A percentile compares a stretch with the other conserved stretches of the same genome.
Conservation (phyloP, 768 basidiomycete species). For the Thelephora aurantiotincta region DNA sequence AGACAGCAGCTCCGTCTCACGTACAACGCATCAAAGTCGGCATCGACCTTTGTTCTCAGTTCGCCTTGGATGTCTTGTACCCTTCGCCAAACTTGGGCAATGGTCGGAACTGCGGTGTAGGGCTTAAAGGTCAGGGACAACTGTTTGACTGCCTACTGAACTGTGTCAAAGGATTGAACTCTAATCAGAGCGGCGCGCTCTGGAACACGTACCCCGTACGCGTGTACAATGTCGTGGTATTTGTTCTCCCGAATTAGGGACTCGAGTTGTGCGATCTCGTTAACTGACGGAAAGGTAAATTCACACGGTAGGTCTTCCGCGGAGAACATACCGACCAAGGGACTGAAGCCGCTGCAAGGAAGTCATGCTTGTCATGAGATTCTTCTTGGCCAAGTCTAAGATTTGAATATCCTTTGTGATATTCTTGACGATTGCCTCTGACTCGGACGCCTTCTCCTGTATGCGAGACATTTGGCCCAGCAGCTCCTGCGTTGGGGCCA, state of each 20-base stretch:
- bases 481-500: slow-evolving; percentile 46
- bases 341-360: slow-evolving; percentile 83
- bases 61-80: slow-evolving; percentile 76
- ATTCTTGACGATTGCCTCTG: slow-evolving; percentile 87
- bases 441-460: slow-evolving; percentile 92
- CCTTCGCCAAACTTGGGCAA: slow-evolving; percentile 64
- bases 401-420: slow-evolving; percentile 96
- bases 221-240: slow-evolving; percentile 76
- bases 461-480: slow-evolving; percentile 93
- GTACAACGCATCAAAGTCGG: slow-evolving; percentile 87
- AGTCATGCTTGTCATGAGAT: slow-evolving; percentile 82
- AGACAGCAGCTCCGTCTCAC: slow-evolving; percentile 14
- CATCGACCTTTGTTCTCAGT: slow-evolving; percentile 67
- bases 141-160: slow-evolving; percentile 69
- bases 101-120: slow-evolving; percentile 61
- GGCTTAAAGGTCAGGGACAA: slow-evolving; percentile 70
- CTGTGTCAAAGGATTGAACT: not conserved
- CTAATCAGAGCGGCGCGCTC: not conserved
- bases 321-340: slow-evolving; percentile 53
- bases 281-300: slow-evolving; percentile 32
- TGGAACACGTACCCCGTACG: slow-evolving; percentile 49
- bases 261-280: slow-evolving; percentile 70
- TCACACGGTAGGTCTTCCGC: not conserved
- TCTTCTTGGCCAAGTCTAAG: slow-evolving; percentile 87
- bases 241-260: slow-evolving; percentile 62